Percentiles rank a stretch among this genome's conserved stretches.
phyloP scores from a whole-genome alignment of 768 basidiomycete species.

The Mycena leptocephala region DNA sequence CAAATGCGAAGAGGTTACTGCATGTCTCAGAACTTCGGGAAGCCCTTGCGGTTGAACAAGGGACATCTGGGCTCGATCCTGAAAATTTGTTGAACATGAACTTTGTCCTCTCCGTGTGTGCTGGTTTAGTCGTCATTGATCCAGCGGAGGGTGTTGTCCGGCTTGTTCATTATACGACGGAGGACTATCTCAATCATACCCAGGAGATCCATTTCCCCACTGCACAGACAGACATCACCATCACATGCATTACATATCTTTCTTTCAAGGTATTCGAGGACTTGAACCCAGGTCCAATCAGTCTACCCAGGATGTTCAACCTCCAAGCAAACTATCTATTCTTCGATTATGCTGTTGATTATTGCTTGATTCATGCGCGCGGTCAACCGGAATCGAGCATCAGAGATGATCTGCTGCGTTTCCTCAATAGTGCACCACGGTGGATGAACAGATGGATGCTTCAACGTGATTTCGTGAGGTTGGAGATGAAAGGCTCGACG shows the following conservation, averaged over 20 bases:
- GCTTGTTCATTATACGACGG: constrained; percentile 2
- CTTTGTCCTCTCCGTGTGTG: not conserved
- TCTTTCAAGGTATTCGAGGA: not conserved
- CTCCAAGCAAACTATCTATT: not conserved
- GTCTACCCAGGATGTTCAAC: not conserved
- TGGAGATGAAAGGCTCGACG: not conserved
- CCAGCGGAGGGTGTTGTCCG: not conserved
- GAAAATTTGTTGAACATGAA: not conserved
- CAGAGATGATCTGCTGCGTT: not conserved
- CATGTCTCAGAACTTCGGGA: not conserved
- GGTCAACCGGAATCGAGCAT: not conserved
- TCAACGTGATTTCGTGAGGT: not conserved
- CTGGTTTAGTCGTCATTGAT: not conserved
- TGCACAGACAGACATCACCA: not conserved
- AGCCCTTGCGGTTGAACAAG: not conserved
- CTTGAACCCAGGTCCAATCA: not conserved
- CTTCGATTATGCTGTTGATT: not conserved
- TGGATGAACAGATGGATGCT: not conserved
- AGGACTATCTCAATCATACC: not conserved
- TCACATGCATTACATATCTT: not conserved
- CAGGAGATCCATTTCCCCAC: not conserved
- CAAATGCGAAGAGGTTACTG: not conserved
- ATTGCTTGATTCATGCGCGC: not conserved
- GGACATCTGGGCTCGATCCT: not conserved
- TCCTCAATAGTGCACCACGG: not conserved